phyloP scores from a whole-genome alignment of 2,329 filamentous ascomycete species.

The Curvularia sp. region DNA sequence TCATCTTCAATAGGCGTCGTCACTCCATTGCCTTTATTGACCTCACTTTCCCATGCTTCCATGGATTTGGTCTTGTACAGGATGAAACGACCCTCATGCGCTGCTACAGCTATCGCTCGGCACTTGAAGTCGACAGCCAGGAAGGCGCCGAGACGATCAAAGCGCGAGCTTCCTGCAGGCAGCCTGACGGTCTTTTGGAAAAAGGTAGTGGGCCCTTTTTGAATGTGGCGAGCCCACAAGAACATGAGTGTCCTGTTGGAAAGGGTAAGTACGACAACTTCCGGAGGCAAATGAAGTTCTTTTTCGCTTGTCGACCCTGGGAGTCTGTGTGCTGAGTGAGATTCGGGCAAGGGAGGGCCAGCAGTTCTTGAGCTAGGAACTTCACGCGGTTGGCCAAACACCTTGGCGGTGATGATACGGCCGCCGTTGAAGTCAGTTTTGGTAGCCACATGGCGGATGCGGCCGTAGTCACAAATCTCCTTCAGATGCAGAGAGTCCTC shows the following conservation, averaged over 20 bases:
- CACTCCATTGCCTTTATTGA: slow-evolving; percentile 42
- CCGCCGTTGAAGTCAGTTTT: slow-evolving; percentile 77
- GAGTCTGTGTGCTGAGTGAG: slow-evolving; percentile 20
- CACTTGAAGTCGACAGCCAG: slow-evolving; percentile 79
- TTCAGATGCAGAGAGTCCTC: slow-evolving; percentile 83
- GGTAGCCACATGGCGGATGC: slow-evolving; percentile 76
- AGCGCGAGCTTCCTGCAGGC: slow-evolving; percentile 62
- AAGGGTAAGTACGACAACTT: slow-evolving; percentile 79
- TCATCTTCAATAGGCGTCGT: slow-evolving; percentile 68
- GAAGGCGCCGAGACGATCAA: slow-evolving; percentile 67
- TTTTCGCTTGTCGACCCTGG: slow-evolving; percentile 32
- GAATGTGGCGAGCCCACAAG: slow-evolving; percentile 66
- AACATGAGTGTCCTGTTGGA: slow-evolving; percentile 78
- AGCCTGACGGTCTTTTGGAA: slow-evolving; percentile 66
- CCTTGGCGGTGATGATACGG: slow-evolving; percentile 78
- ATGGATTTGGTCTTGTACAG: slow-evolving; percentile 73
- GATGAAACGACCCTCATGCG: slow-evolving; percentile 73
- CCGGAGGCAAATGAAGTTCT: slow-evolving; percentile 65
- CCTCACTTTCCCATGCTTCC: slow-evolving; percentile 58
- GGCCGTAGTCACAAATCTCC: slow-evolving; percentile 72
- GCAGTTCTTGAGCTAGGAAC: slow-evolving; percentile 22
- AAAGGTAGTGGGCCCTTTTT: slow-evolving; percentile 64
- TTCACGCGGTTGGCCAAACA: slow-evolving; percentile 65
- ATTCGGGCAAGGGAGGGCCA: slow-evolving; percentile 33
- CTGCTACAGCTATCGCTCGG: slow-evolving; percentile 70